These are phyloP conservation scores for Spiromastix sp. DNA, from an alignment of 2,329 filamentous ascomycete species.

Conservation along the genomic window DNA sequence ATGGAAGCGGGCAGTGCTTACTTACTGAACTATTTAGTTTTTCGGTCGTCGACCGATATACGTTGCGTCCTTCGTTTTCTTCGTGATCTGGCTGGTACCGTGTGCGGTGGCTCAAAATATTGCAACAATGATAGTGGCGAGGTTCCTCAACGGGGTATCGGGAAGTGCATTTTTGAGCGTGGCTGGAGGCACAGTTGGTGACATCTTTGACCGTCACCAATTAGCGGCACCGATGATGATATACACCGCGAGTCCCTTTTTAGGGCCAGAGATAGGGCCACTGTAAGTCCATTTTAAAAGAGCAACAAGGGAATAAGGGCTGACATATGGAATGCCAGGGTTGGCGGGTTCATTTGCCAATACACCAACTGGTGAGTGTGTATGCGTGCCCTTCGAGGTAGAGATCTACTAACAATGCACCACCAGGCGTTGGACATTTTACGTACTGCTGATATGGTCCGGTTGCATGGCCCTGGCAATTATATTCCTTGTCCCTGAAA, in stretches of 20 bases:
- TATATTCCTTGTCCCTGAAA: constrained; percentile 70
- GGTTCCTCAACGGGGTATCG: constrained; percentile 53
- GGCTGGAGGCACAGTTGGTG: constrained; percentile 75
- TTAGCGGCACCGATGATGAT: constrained; percentile 77
- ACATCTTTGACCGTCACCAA: constrained; percentile 59
- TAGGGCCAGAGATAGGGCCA: constrained; percentile 47
- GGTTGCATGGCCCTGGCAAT: constrained; percentile 55
- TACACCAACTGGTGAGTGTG: constrained; percentile 51
- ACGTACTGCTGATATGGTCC: constrained; percentile 73
- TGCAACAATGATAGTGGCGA: constrained; percentile 63
- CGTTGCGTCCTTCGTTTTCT: constrained; percentile 60
- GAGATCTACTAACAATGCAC: too few species aligned
- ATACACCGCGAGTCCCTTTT: constrained; percentile 54
- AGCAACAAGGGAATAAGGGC: too few species aligned
- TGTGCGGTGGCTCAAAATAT: constrained; percentile 74
- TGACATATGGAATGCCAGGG: too few species aligned
- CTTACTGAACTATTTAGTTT: constrained; percentile 48
- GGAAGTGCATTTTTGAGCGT: constrained; percentile 52
- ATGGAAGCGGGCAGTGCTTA: too few species aligned
- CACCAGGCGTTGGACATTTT: constrained; percentile 70
- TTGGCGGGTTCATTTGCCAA: constrained; percentile 73
- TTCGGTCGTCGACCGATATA: constrained; percentile 78
- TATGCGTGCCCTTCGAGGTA: too few species aligned
- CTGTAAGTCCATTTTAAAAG: constrained; percentile 24
- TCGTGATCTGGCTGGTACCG: constrained; percentile 70